These are phyloP conservation scores for Trapa bicornis DNA, from an alignment of 345 rosid species.

Conservation along the genomic window DNA sequence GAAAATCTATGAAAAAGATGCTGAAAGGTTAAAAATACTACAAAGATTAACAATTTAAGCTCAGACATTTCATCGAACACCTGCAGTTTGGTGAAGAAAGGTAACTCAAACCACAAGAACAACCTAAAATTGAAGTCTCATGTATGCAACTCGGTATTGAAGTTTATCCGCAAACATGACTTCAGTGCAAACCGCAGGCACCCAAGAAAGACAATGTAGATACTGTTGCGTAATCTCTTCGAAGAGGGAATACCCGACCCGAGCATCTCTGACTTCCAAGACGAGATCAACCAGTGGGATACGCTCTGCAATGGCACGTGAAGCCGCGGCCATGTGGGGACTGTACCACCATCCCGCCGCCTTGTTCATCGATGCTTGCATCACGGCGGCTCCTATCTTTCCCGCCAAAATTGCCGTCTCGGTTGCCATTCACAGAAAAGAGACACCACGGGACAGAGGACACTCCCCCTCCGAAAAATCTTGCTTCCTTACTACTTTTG, in stretches of 20 bases:
- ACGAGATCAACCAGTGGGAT: slow-evolving; percentile 48
- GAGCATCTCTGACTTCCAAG: slow-evolving; percentile 67
- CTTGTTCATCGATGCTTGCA: slow-evolving; percentile 23
- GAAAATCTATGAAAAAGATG: too few species aligned
- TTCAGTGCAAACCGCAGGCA: too few species aligned
- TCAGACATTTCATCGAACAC: too few species aligned
- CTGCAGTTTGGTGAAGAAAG: background rate
- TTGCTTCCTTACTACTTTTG: too few species aligned
- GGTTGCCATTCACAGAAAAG: slow-evolving; percentile 1
- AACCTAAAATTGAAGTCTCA: background rate
- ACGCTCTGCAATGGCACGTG: slow-evolving; percentile 49
- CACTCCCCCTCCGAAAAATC: too few species aligned
- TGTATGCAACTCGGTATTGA: background rate
- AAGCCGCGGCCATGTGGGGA: slow-evolving; percentile 70
- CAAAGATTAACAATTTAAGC: too few species aligned
- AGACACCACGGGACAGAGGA: too few species aligned
- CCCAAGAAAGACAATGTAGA: too few species aligned
- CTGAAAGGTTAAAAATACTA: too few species aligned
- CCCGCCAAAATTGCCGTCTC: slow-evolving; percentile 11
- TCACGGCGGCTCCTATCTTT: slow-evolving; percentile 37
- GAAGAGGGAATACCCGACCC: slow-evolving; percentile 28
- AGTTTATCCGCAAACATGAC: too few species aligned
- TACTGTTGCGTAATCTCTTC: slow-evolving; percentile 28
- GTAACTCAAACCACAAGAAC: background rate
- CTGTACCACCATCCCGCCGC: slow-evolving; percentile 35